Evolutionary conservation across 768 basidiomycete species (phyloP), one percentile per base, ranked within the genome.

Genomic region (Trametes maxima): DNA sequence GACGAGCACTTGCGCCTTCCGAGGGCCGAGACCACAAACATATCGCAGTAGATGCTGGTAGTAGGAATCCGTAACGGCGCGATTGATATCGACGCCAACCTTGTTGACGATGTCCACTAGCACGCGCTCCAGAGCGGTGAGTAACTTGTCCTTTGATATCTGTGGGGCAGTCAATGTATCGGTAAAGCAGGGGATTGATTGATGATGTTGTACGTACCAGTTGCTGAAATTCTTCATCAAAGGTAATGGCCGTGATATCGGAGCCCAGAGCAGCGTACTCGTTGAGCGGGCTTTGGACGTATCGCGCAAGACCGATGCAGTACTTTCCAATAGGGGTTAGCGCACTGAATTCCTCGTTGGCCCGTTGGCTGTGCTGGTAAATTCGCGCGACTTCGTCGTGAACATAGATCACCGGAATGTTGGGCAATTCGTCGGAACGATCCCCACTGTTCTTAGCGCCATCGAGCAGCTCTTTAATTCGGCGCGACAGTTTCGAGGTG

Each of bases 1-100:
- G 37, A 94, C 80, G 45, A 98, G 72, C 5, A 84, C 83, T 65
- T 93, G 88, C 5, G 95, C 93, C 73, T 99, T 99, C 59, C 97
- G 85, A 10, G 95, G 97, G 8, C 97, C 97, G 52, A 99, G 80
- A 14, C 97, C 97, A 69, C 94, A 87, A 43, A 99, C 85, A 69
- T 92, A 96, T 1, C 90, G 95, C 11, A 99, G 80, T 35, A 98
- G 81, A 53, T 88, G 82, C 66, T 92, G 89, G 70, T 97, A 94
- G 73, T 98, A 97, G 3, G 86, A 68, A 73, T 98, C 94, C 1
- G 86, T 86, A 17, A 94, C 88, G 36, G 94, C 92, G 33, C 90
- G 89, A 72, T 99, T 98, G 78, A 99, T 90, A 72, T 98, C 95
- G 46, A 98, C 95, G 33, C 97, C 97, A 62, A 95, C 88, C 69